Evolutionary conservation across 495 filamentous ascomycete species (phyloP).

Genomic region (Xanthoparmelia taractica): DNA sequence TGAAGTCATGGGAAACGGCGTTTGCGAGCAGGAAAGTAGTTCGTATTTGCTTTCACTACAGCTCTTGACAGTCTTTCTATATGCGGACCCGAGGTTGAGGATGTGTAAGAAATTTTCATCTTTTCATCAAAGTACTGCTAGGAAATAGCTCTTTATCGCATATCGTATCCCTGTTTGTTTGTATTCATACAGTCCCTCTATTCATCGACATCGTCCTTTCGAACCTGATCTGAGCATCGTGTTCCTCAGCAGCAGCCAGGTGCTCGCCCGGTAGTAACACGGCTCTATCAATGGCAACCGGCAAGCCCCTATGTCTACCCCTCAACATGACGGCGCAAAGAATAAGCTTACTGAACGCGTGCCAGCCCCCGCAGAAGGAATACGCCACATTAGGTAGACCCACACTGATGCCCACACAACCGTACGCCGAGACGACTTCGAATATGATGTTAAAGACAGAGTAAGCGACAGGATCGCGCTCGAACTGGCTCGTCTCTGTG

Average conservation of each 20-base stretch:
- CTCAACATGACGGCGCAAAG: slow-evolving; percentile 70
- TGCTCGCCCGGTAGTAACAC: slow-evolving; percentile 59
- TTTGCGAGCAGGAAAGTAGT: not conserved
- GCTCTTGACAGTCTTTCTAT: not conserved
- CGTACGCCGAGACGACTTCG: slow-evolving; percentile 75
- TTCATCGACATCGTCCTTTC: slow-evolving; percentile 30
- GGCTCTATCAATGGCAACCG: slow-evolving; percentile 74
- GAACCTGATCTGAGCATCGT: slow-evolving; percentile 46
- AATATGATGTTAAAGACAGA: slow-evolving; percentile 82
- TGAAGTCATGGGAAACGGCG: not conserved
- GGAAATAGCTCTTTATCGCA: not conserved
- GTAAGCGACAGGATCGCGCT: slow-evolving; percentile 57
- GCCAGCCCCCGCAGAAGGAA: slow-evolving; percentile 67
- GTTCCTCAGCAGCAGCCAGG: slow-evolving; percentile 45
- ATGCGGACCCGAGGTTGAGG: not conserved
- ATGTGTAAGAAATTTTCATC: not conserved
- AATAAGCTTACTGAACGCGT: slow-evolving; percentile 64
- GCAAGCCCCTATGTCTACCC: slow-evolving; percentile 71
- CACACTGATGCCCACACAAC: slow-evolving; percentile 74
- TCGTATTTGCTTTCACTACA: not conserved
- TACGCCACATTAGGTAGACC: slow-evolving; percentile 61
- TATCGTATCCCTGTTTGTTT: too few relatives aligned
- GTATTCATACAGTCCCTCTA: not conserved
- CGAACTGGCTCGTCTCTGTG: slow-evolving; percentile 61
- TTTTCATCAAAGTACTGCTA: not conserved